Percentiles rank a stretch among this genome's conserved stretches.
Conservation (phyloP, 257 asterid species). For the Mentha longifolia region DNA sequence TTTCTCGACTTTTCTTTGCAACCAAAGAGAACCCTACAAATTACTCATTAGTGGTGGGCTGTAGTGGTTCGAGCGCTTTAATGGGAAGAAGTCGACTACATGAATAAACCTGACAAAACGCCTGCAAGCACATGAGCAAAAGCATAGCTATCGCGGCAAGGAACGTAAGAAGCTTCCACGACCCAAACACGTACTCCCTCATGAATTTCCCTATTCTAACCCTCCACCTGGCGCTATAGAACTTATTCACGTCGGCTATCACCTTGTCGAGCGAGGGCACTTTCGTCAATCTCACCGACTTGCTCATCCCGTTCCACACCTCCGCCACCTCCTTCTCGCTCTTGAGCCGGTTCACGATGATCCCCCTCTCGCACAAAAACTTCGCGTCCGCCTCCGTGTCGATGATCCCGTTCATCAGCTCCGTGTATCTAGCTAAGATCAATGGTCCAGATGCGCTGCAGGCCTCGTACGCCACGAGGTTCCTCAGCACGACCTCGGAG, state of each 20-base stretch:
- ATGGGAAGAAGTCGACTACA: constrained; percentile 40
- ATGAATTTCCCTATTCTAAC: constrained; percentile 52
- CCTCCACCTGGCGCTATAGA: constrained; percentile 60
- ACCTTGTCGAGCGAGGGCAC: constrained; percentile 63
- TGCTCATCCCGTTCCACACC: constrained; percentile 79
- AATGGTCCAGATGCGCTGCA: constrained; percentile 52
- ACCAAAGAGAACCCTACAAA: too few species aligned
- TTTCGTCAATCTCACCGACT: constrained; percentile 62
- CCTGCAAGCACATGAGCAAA: constrained; percentile 54
- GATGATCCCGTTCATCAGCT: constrained; percentile 69
- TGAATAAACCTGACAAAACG: constrained; percentile 59
- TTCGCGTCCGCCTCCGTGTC: constrained; percentile 60
- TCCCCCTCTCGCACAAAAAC: constrained; percentile 57
- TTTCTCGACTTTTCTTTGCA: too few species aligned
- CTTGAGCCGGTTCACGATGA: constrained; percentile 64
- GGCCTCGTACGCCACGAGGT: constrained; percentile 54
- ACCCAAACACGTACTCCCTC: constrained; percentile 56
- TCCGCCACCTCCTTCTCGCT: constrained; percentile 67
- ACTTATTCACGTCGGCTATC: constrained; percentile 66
- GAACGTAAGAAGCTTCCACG: constrained; percentile 64
- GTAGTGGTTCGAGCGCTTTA: constrained; percentile 24
- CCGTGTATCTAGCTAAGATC: constrained; percentile 60
- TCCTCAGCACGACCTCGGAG: constrained; percentile 39
- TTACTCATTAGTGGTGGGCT: constrained; percentile 1
- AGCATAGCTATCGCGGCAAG: constrained; percentile 50